Evolutionary conservation across 495 filamentous ascomycete species (phyloP).

Genomic region (Hyaloscypha finlandica): DNA sequence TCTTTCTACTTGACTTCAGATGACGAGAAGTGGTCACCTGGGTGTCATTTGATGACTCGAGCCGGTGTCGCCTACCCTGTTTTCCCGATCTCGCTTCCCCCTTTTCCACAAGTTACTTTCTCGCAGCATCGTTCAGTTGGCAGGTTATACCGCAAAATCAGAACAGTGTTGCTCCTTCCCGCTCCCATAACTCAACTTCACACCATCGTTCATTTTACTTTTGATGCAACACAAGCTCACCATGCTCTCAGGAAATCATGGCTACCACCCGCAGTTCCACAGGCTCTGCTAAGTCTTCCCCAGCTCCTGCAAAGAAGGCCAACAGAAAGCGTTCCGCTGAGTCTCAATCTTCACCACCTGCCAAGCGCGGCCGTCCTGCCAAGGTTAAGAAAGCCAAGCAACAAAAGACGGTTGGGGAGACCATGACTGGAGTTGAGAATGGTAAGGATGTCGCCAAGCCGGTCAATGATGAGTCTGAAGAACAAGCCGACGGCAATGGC

Average conservation of each 20-base stretch:
- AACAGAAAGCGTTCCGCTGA: slow-evolving; percentile 6
- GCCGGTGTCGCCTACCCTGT: too few relatives aligned
- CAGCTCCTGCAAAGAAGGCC: not conserved
- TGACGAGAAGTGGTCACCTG: too few relatives aligned
- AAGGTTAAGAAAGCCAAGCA: slow-evolving; percentile 7
- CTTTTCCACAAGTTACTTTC: too few relatives aligned
- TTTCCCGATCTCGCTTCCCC: too few relatives aligned
- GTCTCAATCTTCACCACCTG: not conserved
- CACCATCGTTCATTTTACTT: not conserved
- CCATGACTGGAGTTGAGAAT: slow-evolving; percentile 1
- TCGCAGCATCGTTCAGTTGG: too few relatives aligned
- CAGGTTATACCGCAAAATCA: too few relatives aligned
- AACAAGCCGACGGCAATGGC: not conserved
- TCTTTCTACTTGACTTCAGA: too few relatives aligned
- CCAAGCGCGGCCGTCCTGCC: slow-evolving; percentile 7
- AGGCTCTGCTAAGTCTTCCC: not conserved
- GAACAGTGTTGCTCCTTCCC: not conserved
- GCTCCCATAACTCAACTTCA: not conserved
- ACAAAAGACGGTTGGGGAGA: slow-evolving; percentile 18
- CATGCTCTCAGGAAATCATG: not conserved
- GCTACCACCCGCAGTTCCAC: not conserved
- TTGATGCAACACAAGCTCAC: not conserved
- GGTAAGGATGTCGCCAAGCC: slow-evolving; percentile 10
- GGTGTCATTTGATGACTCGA: too few relatives aligned
- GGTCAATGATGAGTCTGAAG: not conserved